Evolutionary conservation across 148 eudicot species (phyloP), one percentile per base, ranked within the genome.

Genomic region (Pouteria glomerata): DNA sequence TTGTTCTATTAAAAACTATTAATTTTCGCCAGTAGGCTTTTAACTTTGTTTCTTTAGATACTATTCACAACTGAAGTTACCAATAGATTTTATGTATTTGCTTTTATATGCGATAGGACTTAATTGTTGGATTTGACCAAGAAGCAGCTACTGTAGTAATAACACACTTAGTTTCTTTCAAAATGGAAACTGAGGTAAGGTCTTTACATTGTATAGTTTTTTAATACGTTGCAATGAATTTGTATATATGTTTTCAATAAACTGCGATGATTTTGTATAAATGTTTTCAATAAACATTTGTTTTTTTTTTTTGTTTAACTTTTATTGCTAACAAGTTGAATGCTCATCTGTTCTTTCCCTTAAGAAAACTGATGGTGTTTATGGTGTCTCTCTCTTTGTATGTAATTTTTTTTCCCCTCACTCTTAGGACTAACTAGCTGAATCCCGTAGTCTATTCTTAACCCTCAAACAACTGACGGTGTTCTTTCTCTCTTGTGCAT

Each of bases 121-220:
- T 95, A 57, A 74, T 95, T 75, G 81, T 93, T 76, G 98, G 98
- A 73, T 95, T 95, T 86, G 98, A 95, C 79, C 98, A 95, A 91
- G 98, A 95, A 83, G 96, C 98, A 66, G 98, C 98, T 58, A 92
- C 92, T 71, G 98, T 83, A 26, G 91, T 92, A 55, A 76, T 90
- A 85, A 88, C 97, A 69, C 97, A 97, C 66, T 73, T 86, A 77
- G 93, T 92, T 80, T 95, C 98, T 72, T 88, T 85, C 77, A 95
- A 89, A 79, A 95, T 95, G 98, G 98, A 95, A 82, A 87, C 86
- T 41, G 98, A 95, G 96, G 98, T 94, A 77, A 76, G 47, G 53
- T 45, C 33, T 64, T 79, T 48, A 47, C 26, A 44, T 59, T 50
- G 14, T 29, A 48, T 31, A 29, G 19, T 68, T 6, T 34, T 4